Percentiles rank a stretch among this genome's conserved stretches.
Evolutionary conservation across 2,329 filamentous ascomycete genomes (phyloP).

Genomic region (Diaporthe vexans): DNA sequence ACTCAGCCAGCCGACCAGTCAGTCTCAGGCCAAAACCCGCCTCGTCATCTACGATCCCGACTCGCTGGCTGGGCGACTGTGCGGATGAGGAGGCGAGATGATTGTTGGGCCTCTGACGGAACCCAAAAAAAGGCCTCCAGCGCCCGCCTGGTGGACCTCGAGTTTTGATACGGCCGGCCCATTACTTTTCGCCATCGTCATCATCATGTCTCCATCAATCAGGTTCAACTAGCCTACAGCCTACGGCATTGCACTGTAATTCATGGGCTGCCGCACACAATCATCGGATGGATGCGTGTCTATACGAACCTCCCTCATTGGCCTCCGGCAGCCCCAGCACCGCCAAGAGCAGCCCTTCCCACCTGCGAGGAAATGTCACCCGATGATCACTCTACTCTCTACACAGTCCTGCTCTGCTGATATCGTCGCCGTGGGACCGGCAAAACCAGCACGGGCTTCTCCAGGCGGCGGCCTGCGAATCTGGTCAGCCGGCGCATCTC

Average conservation of each 20-base stretch:
- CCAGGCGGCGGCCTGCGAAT: neutral
- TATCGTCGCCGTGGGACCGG: conserved; percentile 18
- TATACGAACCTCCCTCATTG: conserved; percentile 9
- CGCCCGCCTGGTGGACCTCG: conserved; percentile 9
- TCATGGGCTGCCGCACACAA: neutral
- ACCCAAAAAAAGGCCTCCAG: conserved; percentile 20
- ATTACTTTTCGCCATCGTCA: conserved; percentile 20
- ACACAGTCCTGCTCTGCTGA: neutral
- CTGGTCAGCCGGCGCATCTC: conserved; percentile 11
- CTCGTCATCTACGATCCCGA: conserved; percentile 19
- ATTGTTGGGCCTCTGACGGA: conserved; percentile 3
- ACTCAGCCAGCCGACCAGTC: neutral
- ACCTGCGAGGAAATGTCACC: conserved; percentile 22
- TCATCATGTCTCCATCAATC: neutral
- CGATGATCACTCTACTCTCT: conserved; percentile 26
- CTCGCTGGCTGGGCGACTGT: conserved; percentile 13
- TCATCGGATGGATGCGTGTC: neutral
- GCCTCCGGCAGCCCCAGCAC: conserved; percentile 16
- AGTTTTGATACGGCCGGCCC: conserved; percentile 4
- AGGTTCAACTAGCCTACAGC: neutral
- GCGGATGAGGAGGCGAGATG: conserved; percentile 22
- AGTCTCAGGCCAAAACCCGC: neutral
- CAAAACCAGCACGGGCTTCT: neutral
- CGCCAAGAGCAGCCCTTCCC: conserved; percentile 18
- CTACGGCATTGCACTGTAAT: neutral